A percentile compares a stretch with the other conserved stretches of the same genome.
These are phyloP conservation scores for Mycena polygramma DNA, from an alignment of 768 basidiomycete genomes.

Conservation along the genomic window DNA sequence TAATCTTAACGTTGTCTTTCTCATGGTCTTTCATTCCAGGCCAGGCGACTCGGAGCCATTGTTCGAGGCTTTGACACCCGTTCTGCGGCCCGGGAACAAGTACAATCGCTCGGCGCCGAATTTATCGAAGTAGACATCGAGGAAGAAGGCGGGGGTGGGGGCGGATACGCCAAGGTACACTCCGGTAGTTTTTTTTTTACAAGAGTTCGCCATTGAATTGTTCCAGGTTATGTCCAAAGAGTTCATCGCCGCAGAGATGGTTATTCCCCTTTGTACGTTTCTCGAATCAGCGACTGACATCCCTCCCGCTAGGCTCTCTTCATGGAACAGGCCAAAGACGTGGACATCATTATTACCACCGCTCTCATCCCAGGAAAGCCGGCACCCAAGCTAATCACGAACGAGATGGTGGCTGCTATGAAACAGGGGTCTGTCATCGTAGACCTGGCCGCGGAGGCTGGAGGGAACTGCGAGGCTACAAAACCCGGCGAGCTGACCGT, in stretches of 20 bases:
- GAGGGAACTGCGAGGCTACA: slow-evolving; percentile 91
- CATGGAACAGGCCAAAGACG: slow-evolving; percentile 89
- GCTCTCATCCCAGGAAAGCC: slow-evolving; percentile 89
- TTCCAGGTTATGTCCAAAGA: slow-evolving; percentile 81
- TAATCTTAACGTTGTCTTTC: neutral
- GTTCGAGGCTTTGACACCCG: slow-evolving; percentile 92
- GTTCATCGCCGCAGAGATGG: slow-evolving; percentile 90
- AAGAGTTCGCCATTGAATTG: neutral
- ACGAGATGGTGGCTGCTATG: slow-evolving; percentile 92
- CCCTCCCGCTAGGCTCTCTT: slow-evolving; percentile 67
- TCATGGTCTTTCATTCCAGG: slow-evolving; percentile 54
- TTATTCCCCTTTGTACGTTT: slow-evolving; percentile 52
- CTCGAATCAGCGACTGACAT: neutral
- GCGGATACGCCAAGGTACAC: slow-evolving; percentile 83
- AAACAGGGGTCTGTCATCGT: slow-evolving; percentile 92
- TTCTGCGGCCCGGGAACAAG: slow-evolving; percentile 88
- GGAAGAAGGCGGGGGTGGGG: slow-evolving; percentile 86
- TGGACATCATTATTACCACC: slow-evolving; percentile 91
- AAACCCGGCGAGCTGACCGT: slow-evolving; percentile 79
- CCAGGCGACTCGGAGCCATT: slow-evolving; percentile 86
- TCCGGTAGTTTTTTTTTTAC: neutral
- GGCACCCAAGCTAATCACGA: slow-evolving; percentile 86
- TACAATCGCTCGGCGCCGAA: slow-evolving; percentile 91
- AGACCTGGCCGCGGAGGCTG: slow-evolving; percentile 88
- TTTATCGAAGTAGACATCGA: slow-evolving; percentile 86